These are phyloP conservation scores for Leucoagaricus sp. DNA, from an alignment of 1,284 basidiomycete species.

Conservation along the genomic window DNA sequence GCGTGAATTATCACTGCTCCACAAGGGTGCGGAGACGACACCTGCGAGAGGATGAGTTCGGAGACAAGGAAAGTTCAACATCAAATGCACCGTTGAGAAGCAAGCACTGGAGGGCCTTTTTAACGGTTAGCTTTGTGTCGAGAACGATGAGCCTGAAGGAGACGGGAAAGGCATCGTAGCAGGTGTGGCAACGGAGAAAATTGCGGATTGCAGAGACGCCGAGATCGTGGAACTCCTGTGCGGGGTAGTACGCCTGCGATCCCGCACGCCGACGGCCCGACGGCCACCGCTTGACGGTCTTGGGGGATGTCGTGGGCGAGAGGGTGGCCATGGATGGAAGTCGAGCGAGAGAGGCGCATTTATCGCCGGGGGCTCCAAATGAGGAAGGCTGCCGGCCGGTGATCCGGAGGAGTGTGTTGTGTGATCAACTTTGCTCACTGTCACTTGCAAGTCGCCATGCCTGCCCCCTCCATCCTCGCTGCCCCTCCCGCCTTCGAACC, in stretches of 20 bases:
- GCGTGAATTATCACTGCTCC: slow-evolving; percentile 89
- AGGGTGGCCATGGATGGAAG: slow-evolving; percentile 28
- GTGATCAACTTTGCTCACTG: not conserved
- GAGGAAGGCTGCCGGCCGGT: slow-evolving; percentile 2
- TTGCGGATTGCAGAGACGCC: slow-evolving; percentile 79
- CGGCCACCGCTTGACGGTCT: slow-evolving; percentile 33
- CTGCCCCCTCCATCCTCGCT: not conserved
- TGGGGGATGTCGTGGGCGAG: slow-evolving; percentile 35
- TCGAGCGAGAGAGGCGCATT: not conserved
- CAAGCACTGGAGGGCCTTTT: slow-evolving; percentile 89
- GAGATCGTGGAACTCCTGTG: slow-evolving; percentile 68
- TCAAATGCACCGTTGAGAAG: slow-evolving; percentile 74
- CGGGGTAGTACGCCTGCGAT: slow-evolving; percentile 50
- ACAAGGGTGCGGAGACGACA: slow-evolving; percentile 97
- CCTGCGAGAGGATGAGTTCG: slow-evolving; percentile 47
- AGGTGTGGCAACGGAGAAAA: slow-evolving; percentile 84
- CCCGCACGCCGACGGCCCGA: slow-evolving; percentile 51
- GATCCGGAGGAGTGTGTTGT: slow-evolving; percentile 5
- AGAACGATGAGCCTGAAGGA: slow-evolving; percentile 96
- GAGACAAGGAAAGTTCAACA: slow-evolving; percentile 5
- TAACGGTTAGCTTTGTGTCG: slow-evolving; percentile 92
- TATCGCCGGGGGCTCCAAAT: not conserved
- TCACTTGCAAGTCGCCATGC: not conserved
- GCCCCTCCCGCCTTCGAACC: slow-evolving; percentile 20
- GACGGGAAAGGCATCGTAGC: slow-evolving; percentile 96